A percentile compares a stretch with the other conserved stretches of the same genome.
Conservation (phyloP, 768 basidiomycete species). For the Auricularia heimuer region DNA sequence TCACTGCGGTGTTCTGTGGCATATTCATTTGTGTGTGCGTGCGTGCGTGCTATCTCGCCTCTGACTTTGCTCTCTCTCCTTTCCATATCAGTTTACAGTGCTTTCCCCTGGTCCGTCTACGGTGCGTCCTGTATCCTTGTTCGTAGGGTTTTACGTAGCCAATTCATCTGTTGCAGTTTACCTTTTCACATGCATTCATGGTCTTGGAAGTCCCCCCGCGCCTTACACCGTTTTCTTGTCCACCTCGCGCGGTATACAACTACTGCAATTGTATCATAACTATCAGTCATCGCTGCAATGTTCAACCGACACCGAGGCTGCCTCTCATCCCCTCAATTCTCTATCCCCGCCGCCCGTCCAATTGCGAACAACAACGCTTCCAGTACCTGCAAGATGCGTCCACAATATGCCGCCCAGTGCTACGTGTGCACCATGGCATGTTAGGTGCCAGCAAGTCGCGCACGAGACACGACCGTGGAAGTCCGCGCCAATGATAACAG, state of each 20-base stretch:
- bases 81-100: background rate
- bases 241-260: background rate
- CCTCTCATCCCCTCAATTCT: background rate
- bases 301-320: too few species aligned
- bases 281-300: background rate
- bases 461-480: slow-evolving; percentile 24
- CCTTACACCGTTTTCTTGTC: too few species aligned
- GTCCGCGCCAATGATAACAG: too few species aligned
- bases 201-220: too few species aligned
- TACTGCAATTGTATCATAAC: background rate
- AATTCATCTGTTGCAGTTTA: too few species aligned
- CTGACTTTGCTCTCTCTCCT: background rate
- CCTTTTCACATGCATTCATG: too few species aligned
- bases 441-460: slow-evolving; percentile 28
- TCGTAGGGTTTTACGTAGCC: too few species aligned
- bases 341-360: slow-evolving; percentile 3
- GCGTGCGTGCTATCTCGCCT: background rate
- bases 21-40: background rate
- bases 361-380: slow-evolving; percentile 28
- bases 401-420: background rate
- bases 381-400: slow-evolving; percentile 22
- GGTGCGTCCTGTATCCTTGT: background rate
- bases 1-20: background rate
- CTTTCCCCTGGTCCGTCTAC: background rate
- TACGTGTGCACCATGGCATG: slow-evolving; percentile 27